Evolutionary conservation across 371 early-diverging fungal genomes (phyloP), one percentile per base, ranked within the genome.

Genomic region (Mortierella sp.): DNA sequence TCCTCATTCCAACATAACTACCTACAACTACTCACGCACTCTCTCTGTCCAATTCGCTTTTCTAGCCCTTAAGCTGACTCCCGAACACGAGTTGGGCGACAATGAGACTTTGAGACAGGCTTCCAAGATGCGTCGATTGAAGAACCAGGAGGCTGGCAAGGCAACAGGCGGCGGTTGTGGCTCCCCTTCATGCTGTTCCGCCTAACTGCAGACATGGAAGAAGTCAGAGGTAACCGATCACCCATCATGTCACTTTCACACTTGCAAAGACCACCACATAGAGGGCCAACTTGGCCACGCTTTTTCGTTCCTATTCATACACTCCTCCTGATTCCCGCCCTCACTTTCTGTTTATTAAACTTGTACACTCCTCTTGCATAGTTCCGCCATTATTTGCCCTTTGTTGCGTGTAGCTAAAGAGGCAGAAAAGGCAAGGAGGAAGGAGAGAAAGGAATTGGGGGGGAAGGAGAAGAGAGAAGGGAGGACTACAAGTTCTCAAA

Each of bases 81-180:
- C 57, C 29, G 58, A 71, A 1, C 69, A 68, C 41, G 76, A 74
- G 28, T 45, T 74, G 21, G 71, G 71, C 22, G 76, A 74, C 29
- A 74, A 74, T 28, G 76, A 74, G 45, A 69, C 76, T 1, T 27
- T 74, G 27, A 56, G 71, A 54, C 70, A 70, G 29, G 76, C 76
- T 4, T 69, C 70, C 28, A 74, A 74, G 50, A n/a, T 72, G 48
- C 66, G 73, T 16, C 67, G 58, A 28, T 29, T 72, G 40, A 66
- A 57, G 57, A 72, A 72, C 25, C 43, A 53, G 44, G 55, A 63
- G 28, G 61, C 61, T n/a, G 72, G 63, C 17, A 56, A 65, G 41
- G 25, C 55, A 10, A 19, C 65, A 27, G 59, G 73, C 7, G 73
- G 73, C 19, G 71, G 71, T 60, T 71, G 71, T 24, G 71, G 71